Evolutionary conservation across 192 early-diverging fungal genomes (phyloP).

Genomic region (Entophlyctis luteolus): DNA sequence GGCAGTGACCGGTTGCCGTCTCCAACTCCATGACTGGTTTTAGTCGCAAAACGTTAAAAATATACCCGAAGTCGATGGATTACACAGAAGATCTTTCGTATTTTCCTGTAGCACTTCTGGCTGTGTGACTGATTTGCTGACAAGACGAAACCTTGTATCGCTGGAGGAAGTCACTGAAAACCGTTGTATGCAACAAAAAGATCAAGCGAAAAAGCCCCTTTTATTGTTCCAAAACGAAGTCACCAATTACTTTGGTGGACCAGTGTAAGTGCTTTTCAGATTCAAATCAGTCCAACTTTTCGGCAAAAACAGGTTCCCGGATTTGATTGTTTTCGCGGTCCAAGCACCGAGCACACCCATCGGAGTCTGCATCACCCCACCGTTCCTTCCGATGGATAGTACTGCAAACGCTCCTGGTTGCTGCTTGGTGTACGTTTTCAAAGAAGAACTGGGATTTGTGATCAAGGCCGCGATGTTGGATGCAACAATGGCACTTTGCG

Average conservation of each 20-base stretch:
- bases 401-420: background rate
- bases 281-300: slow-evolving; percentile 22
- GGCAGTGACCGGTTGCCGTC: too few species aligned
- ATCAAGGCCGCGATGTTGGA: slow-evolving; percentile 33
- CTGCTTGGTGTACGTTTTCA: slow-evolving; percentile 16
- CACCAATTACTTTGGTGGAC: too few species aligned
- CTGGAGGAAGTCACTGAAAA: too few species aligned
- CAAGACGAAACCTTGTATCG: too few species aligned
- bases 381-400: slow-evolving; percentile 30
- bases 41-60: too few species aligned
- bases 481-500: slow-evolving; percentile 21
- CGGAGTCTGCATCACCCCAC: slow-evolving; percentile 30
- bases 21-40: too few species aligned
- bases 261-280: background rate
- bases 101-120: too few species aligned
- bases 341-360: slow-evolving; percentile 24
- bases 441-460: background rate
- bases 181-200: too few species aligned
- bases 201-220: background rate
- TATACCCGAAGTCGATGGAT: too few species aligned
- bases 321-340: slow-evolving; percentile 18
- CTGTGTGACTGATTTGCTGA: too few species aligned
- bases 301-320: slow-evolving; percentile 10
- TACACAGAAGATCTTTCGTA: too few species aligned
- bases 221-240: background rate